These are phyloP conservation scores for Clitopilus hobsonii DNA, from an alignment of 768 basidiomycete genomes.

Conservation along the genomic window DNA sequence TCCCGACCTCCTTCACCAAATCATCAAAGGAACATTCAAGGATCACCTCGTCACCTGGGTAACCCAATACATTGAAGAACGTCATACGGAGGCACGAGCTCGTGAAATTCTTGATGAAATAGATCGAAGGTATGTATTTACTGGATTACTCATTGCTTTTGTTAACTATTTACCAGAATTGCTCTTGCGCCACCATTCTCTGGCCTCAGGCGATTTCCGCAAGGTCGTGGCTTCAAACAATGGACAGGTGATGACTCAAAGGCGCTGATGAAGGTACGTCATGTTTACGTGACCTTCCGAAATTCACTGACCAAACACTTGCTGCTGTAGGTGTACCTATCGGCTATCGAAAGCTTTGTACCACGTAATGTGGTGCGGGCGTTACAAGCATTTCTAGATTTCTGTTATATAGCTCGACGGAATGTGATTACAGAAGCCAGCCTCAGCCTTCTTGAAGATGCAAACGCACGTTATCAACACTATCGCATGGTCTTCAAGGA, in stretches of 20 bases:
- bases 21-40: slow-evolving; percentile 25
- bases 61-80: slow-evolving; percentile 11
- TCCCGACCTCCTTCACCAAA: slow-evolving; percentile 22
- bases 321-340: slow-evolving; percentile 17
- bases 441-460: slow-evolving; percentile 4
- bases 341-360: slow-evolving; percentile 17
- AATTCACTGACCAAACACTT: neutral
- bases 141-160: neutral
- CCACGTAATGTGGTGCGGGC: slow-evolving; percentile 13
- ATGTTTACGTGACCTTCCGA: neutral
- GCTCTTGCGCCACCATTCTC: slow-evolving; percentile 16
- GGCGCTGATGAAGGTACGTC: slow-evolving; percentile 23
- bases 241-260: slow-evolving; percentile 30
- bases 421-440: slow-evolving; percentile 8
- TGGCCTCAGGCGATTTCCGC: slow-evolving; percentile 14
- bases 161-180: slow-evolving; percentile 13
- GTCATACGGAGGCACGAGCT: slow-evolving; percentile 7
- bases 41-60: slow-evolving; percentile 25
- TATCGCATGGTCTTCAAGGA: neutral
- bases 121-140: slow-evolving; percentile 13
- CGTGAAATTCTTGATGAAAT: slow-evolving; percentile 19
- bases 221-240: slow-evolving; percentile 21
- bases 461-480: slow-evolving; percentile 2
- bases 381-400: slow-evolving; percentile 16
- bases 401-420: slow-evolving; percentile 15